Evolutionary conservation across 441 rosid species (phyloP).

Genomic region (Rhodomyrtus psidioides): DNA sequence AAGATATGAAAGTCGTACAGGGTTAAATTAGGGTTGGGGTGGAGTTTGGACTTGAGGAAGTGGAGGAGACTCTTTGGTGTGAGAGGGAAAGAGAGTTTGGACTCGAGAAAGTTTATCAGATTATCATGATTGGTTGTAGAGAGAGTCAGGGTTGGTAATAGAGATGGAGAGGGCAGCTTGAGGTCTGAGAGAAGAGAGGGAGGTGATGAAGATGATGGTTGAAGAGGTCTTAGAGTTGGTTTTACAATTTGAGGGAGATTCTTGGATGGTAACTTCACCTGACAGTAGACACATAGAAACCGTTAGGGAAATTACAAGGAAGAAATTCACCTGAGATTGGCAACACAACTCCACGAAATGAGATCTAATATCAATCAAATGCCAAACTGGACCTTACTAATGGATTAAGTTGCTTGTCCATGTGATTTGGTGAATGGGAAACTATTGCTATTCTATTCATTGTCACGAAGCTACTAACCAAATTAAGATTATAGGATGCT

Average conservation of each 20-base stretch:
- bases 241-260: background rate
- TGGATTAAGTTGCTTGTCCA: background rate
- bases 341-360: background rate
- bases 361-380: background rate
- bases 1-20: slow-evolving; percentile 73
- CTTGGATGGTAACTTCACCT: background rate
- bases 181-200: slow-evolving; percentile 39
- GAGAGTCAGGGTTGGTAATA: slow-evolving; percentile 56
- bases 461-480: background rate
- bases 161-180: slow-evolving; percentile 18
- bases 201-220: slow-evolving; percentile 19
- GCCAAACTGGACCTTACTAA: background rate
- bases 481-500: background rate
- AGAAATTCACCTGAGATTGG: background rate
- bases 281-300: background rate
- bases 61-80: slow-evolving; percentile 41
- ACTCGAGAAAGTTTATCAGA: slow-evolving; percentile 45
- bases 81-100: slow-evolving; percentile 47
- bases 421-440: background rate
- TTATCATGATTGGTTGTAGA: slow-evolving; percentile 41
- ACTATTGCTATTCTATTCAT: background rate
- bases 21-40: slow-evolving; percentile 58
- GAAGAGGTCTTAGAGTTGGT: slow-evolving; percentile 3
- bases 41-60: slow-evolving; percentile 69
- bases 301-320: background rate